These are phyloP conservation scores for Fusarium avenaceum DNA, from an alignment of 2,329 filamentous ascomycete species.

Conservation along the genomic window DNA sequence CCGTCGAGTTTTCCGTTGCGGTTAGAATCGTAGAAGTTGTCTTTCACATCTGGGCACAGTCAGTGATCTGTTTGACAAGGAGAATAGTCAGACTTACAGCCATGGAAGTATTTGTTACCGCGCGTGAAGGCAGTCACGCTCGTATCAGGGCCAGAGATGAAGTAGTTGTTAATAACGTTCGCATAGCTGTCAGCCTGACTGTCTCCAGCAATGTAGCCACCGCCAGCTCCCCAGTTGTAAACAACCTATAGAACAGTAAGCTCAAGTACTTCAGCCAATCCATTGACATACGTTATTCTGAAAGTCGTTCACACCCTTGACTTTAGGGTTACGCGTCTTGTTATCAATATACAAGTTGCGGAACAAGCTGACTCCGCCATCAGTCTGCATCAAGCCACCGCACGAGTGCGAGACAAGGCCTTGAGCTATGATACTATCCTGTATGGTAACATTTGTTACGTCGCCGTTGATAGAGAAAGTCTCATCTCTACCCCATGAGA, in stretches of 20 bases:
- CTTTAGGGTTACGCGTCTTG: conserved; percentile 69
- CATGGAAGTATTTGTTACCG: conserved; percentile 68
- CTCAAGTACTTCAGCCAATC: accelerated
- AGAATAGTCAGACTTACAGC: conserved; percentile 51
- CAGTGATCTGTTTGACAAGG: accelerated
- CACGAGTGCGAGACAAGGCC: conserved; percentile 67
- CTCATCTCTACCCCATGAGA: conserved; percentile 69
- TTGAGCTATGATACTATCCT: conserved; percentile 67
- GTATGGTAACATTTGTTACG: conserved; percentile 63
- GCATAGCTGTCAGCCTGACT: conserved; percentile 61
- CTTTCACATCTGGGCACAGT: conserved; percentile 56
- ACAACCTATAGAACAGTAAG: conserved; percentile 55
- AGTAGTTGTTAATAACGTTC: conserved; percentile 70
- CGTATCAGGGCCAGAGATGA: conserved; percentile 67
- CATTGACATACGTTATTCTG: conserved; percentile 54
- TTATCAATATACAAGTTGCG: conserved; percentile 70
- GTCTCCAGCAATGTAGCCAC: conserved; percentile 68
- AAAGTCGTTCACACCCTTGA: conserved; percentile 69
- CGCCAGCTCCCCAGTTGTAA: conserved; percentile 69
- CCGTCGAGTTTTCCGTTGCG: conserved; percentile 65
- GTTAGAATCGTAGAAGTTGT: conserved; percentile 66
- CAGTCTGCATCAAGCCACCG: conserved; percentile 65
- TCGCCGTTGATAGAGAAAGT: conserved; percentile 66
- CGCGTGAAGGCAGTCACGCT: conserved; percentile 64
- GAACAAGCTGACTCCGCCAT: conserved; percentile 64